These are phyloP conservation scores for Phytophthora kernoviae DNA, from an alignment of 352 stramenopile species.

Conservation along the genomic window DNA sequence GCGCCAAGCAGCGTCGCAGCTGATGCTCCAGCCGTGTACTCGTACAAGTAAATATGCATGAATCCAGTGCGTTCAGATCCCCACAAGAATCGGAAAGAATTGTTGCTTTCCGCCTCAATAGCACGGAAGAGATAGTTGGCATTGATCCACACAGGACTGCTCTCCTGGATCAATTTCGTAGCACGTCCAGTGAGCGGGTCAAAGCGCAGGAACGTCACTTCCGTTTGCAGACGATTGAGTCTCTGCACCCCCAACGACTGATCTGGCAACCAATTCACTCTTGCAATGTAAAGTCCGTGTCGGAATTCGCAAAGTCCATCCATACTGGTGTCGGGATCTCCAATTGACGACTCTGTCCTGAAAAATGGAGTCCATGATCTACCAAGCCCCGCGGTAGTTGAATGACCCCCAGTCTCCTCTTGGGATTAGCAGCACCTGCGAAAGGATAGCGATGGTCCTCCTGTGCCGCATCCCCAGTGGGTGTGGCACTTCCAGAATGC, in stretches of 20 bases:
- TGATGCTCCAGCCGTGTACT: constrained; percentile 59
- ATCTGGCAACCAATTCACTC: constrained; percentile 95
- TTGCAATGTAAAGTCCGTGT: constrained; percentile 90
- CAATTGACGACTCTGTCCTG: not conserved
- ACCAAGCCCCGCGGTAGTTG: constrained; percentile 19
- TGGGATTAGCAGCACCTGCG: constrained; percentile 92
- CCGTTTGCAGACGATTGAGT: constrained; percentile 83
- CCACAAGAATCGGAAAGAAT: constrained; percentile 95
- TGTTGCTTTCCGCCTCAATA: constrained; percentile 76
- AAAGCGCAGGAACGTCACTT: constrained; percentile 78
- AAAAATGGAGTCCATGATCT: constrained; percentile 13
- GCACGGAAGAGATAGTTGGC: constrained; percentile 93
- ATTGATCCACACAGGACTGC: constrained; percentile 94
- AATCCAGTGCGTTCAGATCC: constrained; percentile 93
- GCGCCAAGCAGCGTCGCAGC: constrained; percentile 54
- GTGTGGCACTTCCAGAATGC: constrained; percentile 86
- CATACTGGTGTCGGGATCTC: constrained; percentile 60
- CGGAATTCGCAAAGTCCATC: constrained; percentile 66
- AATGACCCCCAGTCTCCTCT: constrained; percentile 83
- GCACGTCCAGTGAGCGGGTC: constrained; percentile 69
- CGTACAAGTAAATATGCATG: constrained; percentile 97
- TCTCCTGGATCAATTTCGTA: constrained; percentile 89
- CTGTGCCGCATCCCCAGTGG: constrained; percentile 57
- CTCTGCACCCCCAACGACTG: constrained; percentile 91
- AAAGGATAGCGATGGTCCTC: constrained; percentile 94